Evolutionary conservation across 129 eudicot genomes (phyloP), one percentile per base, ranked within the genome.

Genomic region (Flaveria sonorensis): DNA sequence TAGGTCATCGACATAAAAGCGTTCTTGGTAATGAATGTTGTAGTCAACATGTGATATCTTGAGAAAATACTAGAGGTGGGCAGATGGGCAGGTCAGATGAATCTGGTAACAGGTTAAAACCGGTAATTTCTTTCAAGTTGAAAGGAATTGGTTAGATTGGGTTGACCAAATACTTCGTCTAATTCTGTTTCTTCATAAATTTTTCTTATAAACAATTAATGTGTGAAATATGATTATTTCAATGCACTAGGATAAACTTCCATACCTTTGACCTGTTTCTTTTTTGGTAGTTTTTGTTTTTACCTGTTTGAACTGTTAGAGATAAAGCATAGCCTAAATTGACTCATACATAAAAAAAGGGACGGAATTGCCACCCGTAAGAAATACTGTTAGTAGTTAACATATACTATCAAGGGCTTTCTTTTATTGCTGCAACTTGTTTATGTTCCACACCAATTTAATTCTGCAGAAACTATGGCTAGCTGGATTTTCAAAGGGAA

Each of bases 401-500:
- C 16, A 52, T n/a, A 53, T 55, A 55, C 36, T 55, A 55, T 55
- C 64, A 57, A 20, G 64, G 32, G 64, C 32, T 57, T 57, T 11
- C 30, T 57, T 21, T 57, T 11, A 20, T 57, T 7, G 9, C 12
- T 55, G 24, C 32, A 21, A 57, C 32, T 57, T 57, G 12, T 57
- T 57, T 9, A 57, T 23, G 21, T 57, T 19, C 23, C 19, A n/a
- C 56, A 36, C 43, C 23, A 73, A 71, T 66, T 30, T 16, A 23
- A 79, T 74, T 12, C 62, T 90, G 79, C 90, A 93, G 98, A 93
- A 93, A 87, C 74, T 93, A 73, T 93, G 98, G 98, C 97, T 93
- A 40, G 97, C 92, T 43, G 98, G 98, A 73, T 93, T 93, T 65
- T 93, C 98, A n/a, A 93, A 86, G 83, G 98, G 98, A 56, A 93